Evolutionary conservation across 2,329 filamentous ascomycete genomes (phyloP).

Genomic region (Arthrobotrys entomopaga): DNA sequence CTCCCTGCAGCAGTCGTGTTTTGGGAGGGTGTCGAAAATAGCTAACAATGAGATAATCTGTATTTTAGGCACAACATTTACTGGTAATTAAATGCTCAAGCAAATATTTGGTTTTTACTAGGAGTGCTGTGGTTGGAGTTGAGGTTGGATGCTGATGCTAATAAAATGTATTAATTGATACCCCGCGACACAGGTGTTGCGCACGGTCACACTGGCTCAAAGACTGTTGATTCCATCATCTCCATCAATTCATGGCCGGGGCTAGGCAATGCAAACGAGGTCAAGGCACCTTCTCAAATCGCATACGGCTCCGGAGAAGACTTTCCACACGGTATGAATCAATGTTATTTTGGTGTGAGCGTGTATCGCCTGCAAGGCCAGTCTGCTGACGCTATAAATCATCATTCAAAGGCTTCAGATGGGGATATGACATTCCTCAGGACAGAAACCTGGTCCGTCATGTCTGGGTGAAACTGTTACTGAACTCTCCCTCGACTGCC

Average conservation of each 20-base stretch:
- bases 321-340: conserved; percentile 40
- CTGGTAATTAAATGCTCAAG: conserved; percentile 30
- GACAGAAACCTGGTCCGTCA: conserved; percentile 34
- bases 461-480: conserved; percentile 52
- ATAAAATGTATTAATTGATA: conserved; percentile 3
- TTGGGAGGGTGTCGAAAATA: no score
- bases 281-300: conserved; percentile 45
- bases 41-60: background rate
- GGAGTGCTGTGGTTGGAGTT: background rate
- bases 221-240: conserved; percentile 46
- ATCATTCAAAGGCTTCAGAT: conserved; percentile 44
- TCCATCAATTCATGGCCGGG: conserved; percentile 53
- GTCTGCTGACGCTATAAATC: no score
- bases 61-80: conserved; percentile 47
- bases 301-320: conserved; percentile 47
- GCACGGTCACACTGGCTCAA: conserved; percentile 40
- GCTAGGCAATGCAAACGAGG: conserved; percentile 45
- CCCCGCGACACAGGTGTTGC: conserved; percentile 34
- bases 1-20: background rate
- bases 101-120: background rate
- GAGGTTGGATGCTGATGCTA: no score
- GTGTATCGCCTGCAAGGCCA: no score
- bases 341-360: no score
- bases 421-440: conserved; percentile 51
- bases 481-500: conserved; percentile 52